A percentile compares a stretch with the other conserved stretches of the same genome.
Conservation (phyloP, 2,329 filamentous ascomycete genomes). For the Ophiocordyceps camponoti-saundersi region DNA sequence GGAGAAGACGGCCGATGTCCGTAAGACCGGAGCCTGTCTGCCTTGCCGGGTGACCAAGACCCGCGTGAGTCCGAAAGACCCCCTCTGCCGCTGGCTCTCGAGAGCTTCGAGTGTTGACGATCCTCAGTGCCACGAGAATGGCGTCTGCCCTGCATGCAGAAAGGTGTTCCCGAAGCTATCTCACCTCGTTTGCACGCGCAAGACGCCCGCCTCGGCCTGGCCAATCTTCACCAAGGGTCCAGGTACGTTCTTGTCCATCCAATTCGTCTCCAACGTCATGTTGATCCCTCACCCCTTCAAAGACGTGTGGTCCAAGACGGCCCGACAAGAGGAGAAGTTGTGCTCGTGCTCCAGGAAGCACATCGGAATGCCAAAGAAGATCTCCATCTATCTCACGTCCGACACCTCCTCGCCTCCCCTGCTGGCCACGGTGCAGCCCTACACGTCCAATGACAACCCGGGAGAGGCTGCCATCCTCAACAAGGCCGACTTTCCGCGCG, state of each 20-base stretch:
- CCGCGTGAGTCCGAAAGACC: conserved; percentile 19
- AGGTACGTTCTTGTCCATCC: conserved; percentile 10
- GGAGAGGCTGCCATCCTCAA: conserved; percentile 13
- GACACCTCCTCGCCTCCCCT: conserved; percentile 20
- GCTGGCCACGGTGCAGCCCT: conserved; percentile 20
- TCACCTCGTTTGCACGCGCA: conserved; percentile 21
- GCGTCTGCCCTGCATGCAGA: conserved; percentile 23
- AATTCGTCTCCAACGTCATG: neutral
- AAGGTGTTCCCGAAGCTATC: conserved; percentile 22
- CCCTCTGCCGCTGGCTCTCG: conserved; percentile 3
- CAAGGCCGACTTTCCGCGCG: conserved; percentile 19
- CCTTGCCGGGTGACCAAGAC: conserved; percentile 30
- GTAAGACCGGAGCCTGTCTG: conserved; percentile 29
- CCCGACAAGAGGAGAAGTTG: conserved; percentile 16
- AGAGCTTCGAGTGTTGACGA: conserved; percentile 10
- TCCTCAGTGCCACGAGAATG: conserved; percentile 20
- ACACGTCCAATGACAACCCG: conserved; percentile 13
- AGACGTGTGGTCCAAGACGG: conserved; percentile 21
- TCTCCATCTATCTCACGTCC: conserved; percentile 17
- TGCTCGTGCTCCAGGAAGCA: conserved; percentile 18
- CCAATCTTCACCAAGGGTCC: conserved; percentile 20
- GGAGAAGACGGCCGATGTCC: conserved; percentile 29
- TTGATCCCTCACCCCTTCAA: conserved; percentile 1
- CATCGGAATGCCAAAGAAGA: conserved; percentile 17
- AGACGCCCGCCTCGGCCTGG: conserved; percentile 18